Evolutionary conservation across 2,329 filamentous ascomycete genomes (phyloP), one percentile per base, ranked within the genome.

Genomic region (Aspergillus melleus): DNA sequence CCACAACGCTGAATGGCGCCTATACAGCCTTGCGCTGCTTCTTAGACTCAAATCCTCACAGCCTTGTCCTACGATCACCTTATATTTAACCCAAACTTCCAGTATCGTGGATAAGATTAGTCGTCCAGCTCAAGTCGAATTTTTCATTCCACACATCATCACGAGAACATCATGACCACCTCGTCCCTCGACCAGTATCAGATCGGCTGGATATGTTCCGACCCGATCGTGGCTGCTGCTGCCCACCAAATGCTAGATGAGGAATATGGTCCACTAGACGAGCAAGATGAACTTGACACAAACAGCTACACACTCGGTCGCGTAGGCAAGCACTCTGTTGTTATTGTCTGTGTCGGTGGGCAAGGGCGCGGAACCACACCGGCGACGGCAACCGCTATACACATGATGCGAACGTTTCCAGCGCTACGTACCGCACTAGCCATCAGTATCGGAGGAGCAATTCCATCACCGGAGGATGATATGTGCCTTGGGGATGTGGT

Each of bases 401-500:
- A 68, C 6, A 66, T 69, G 60, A 12, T 62, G 22, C 56, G 54
- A 9, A 66, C 59, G 5, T 68, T 69, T 42, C 61, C 63, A 12
- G 64, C 59, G 4, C 60, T 69, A 12, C 57, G 62, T 8, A 52
- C 69, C 20, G 63, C 63, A 11, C 29, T 71, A 29, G 59, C 70
- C 54, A 64, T 71, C 19, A 64, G 67, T 47, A 52, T 68, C 20
- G 67, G 67, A 8, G 74, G 73, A n/a, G 69, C 66, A 11, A 62
- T 69, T 4, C 70, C 70, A 1, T 68, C 59, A 6, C 44, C 46
- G 26, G 24, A 49, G n/a, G 29, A 64, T 39, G 66, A 74, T 59
- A 72, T 74, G 10, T 64, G 69, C 9, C 67, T 73, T 9, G 70
- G 71, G 16, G 70, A 74, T 65, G 60, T 73, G 9, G 70, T 71